Evolutionary conservation across 257 asterid species (phyloP), one percentile per base, ranked within the genome.

Genomic region (Gentiana macrophylla): DNA sequence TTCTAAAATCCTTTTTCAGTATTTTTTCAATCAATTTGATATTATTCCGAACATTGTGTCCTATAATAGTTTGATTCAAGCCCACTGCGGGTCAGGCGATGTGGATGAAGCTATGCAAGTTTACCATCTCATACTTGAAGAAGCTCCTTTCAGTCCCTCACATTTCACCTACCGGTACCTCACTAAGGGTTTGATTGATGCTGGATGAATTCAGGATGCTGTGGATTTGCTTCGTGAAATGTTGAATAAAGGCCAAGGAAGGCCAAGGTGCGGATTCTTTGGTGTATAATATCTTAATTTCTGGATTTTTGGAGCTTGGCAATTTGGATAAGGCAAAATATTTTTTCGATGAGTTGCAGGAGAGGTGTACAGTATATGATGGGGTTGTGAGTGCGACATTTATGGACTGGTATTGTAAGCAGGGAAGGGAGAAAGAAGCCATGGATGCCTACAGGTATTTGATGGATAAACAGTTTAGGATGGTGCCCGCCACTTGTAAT

Each of bases 341-440:
- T 75, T 52, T 82, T 10, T 77, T 90, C 53, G 86, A 80, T 48
- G 97, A 90, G 24, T 15, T 15, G 24, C 24, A 15, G 24, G 24
- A 15, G 24, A 15, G 24, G 24, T 15, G 24, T 15, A 15, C 24
- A 15, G 24, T 15, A 15, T 15, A 15, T 15, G 24, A 15, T 15
- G 0, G 24, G 24, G 24, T 15, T 15, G 24, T 15, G 24, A 15
- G 24, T 15, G 24, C 24, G 24, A 15, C 24, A 15, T 15, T 15
- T 78, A 86, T 90, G 94, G 88, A 90, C 59, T 90, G 94, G 86
- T 86, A 80, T 68, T 86, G 86, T 67, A 77, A 71, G 55, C 84
- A 86, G 67, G 96, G 89, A 13, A 80, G 57, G 55, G 78, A 74
- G 2, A 91, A 80, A 78, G 95, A 84, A 69, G 96, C 94, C 0